Conservation (phyloP, 139 green algal species). For the Asterochloris erici region DNA sequence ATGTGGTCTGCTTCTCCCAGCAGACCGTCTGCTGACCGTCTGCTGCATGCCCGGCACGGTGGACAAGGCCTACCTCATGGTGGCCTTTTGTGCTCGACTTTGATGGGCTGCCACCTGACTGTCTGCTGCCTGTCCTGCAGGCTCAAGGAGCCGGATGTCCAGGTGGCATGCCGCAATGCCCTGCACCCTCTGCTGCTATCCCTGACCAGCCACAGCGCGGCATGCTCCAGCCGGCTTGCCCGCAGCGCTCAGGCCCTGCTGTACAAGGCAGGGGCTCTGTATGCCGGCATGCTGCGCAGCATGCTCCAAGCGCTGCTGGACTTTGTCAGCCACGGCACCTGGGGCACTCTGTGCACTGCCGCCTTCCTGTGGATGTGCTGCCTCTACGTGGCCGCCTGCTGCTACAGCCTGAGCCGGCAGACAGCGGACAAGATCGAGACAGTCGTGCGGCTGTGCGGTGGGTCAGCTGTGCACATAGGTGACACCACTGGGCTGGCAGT, state of each 20-base stretch:
- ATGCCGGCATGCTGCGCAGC: background rate
- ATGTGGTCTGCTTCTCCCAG: too few relatives aligned
- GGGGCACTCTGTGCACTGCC: background rate
- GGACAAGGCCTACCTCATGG: too few relatives aligned
- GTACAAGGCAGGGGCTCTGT: slow-evolving; percentile 8
- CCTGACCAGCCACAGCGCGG: slow-evolving; percentile 1
- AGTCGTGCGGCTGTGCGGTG: slow-evolving; percentile 7
- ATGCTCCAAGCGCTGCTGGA: background rate
- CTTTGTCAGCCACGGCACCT: slow-evolving; percentile 2
- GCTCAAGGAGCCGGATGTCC: background rate
- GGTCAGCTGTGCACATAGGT: background rate
- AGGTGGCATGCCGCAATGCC: slow-evolving; percentile 14
- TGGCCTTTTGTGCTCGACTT: too few relatives aligned
- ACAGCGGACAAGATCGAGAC: slow-evolving; percentile 12
- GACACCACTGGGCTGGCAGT: background rate
- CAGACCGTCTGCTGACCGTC: too few relatives aligned
- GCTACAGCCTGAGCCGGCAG: background rate
- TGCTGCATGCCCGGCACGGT: too few relatives aligned
- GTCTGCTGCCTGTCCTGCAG: too few relatives aligned
- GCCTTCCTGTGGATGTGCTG: slow-evolving; percentile 5
- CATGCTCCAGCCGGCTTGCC: background rate
- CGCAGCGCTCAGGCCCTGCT: background rate
- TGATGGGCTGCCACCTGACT: too few relatives aligned
- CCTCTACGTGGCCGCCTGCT: background rate
- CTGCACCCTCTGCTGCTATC: slow-evolving; percentile 11